A percentile compares a stretch with the other conserved stretches of the same genome.
Evolutionary conservation across 345 rosid species (phyloP).

Genomic region (Psidium guajava): DNA sequence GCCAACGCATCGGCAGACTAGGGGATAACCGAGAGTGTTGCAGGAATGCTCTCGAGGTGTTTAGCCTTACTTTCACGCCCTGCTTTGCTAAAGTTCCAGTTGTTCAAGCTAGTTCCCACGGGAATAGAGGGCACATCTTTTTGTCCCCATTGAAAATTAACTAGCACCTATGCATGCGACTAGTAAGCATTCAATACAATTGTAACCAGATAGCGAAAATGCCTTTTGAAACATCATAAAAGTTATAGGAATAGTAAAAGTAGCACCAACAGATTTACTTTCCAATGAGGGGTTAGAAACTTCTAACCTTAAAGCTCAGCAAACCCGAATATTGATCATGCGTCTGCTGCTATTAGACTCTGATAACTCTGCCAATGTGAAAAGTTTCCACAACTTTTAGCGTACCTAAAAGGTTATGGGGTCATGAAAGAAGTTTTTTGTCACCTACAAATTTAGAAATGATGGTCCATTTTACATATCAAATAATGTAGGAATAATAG

Average conservation of each 20-base stretch:
- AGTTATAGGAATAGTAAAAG: background rate
- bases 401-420: background rate
- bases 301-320: background rate
- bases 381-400: background rate
- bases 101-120: background rate
- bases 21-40: background rate
- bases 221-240: background rate
- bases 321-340: background rate
- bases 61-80: rapidly evolving
- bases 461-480: background rate
- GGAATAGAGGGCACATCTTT: background rate
- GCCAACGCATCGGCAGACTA: background rate
- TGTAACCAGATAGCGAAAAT: background rate
- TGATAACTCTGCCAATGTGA: background rate
- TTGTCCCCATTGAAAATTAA: background rate
- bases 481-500: background rate
- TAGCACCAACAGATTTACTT: background rate
- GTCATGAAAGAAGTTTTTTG: background rate
- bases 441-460: background rate
- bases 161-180: background rate
- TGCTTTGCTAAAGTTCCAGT: background rate
- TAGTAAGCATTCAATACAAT: background rate
- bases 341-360: background rate
- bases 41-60: background rate
- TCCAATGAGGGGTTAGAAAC: background rate